Base-by-base conservation (phyloP, 1,284 basidiomycete genomes). In the Rhodotorula sp. region DNA sequence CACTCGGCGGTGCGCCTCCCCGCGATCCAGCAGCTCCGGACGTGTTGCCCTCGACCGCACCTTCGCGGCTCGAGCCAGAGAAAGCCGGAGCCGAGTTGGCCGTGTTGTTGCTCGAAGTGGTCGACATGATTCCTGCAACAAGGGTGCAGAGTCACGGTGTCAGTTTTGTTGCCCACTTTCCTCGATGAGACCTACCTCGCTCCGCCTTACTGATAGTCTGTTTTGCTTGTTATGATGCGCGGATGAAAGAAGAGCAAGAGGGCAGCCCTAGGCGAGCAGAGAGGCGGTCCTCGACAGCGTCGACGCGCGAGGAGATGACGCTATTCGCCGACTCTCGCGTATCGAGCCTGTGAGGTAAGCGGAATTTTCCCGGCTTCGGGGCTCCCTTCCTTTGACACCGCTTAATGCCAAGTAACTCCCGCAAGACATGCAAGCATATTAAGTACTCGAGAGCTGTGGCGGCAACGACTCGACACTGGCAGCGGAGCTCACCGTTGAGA, bases 1-100 rank as follows among this genome's bases (percentile, higher is more conserved):
- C 23, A 52, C 69, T 52, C 47, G 31, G 23, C 8, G 34, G 28
- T 3, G 50, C 58, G 14, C 62, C 62, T 16, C 49, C 57, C 18
- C 62, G 62, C 2, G 63, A 28, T 8, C 70, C 70, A 14, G 54
- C 66, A 16, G 69, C 62, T 14, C 49, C 49, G 6, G 70, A 50
- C 12, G 70, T 67, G 66, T 71, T 71, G 49, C 70, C 70, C 14
- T 62, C 62, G 38, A 61, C 21, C 62, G 26, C 21, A 18, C 16
- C 26, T 47, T 67, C 66, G 43, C 61, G 56, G 43, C 34, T 63
- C 28, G 70, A 71, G 63, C 70, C 70, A 50, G 66, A 65, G 38
- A 56, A 47, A 21, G 70, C 66, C 26, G 60, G 47, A 2, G 70
- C 66, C 15, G 70, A 50, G 55, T 62, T 69, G n/a, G 3, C 50